A percentile compares a stretch with the other conserved stretches of the same genome.
Evolutionary conservation across 2,329 filamentous ascomycete species (phyloP).

Genomic region (Arthrinium phaeospermum): DNA sequence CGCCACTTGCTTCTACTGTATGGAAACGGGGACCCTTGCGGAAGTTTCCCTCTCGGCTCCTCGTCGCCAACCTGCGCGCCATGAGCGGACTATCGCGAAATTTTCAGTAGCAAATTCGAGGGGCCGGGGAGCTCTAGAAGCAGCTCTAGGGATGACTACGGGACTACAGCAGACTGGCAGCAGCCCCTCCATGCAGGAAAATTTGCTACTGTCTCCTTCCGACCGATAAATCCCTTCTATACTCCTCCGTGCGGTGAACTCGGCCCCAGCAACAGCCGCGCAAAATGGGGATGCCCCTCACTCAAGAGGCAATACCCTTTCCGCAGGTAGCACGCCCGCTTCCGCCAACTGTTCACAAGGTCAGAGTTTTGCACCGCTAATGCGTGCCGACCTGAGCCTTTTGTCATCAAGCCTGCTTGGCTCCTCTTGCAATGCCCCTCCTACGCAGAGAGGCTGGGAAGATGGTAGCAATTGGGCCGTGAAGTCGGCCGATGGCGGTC

Average conservation of each 20-base stretch:
- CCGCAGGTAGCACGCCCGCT: background rate
- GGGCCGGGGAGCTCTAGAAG: constrained; percentile 12
- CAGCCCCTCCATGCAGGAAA: constrained; percentile 13
- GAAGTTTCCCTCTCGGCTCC: constrained; percentile 10
- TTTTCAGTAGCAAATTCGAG: constrained; percentile 11
- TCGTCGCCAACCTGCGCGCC: constrained; percentile 7
- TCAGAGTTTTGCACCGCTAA: constrained; percentile 16
- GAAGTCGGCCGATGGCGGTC: background rate
- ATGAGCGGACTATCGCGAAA: constrained; percentile 9
- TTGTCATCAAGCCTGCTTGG: background rate
- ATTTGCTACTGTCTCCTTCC: background rate
- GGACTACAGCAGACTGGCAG: background rate
- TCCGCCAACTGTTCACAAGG: background rate
- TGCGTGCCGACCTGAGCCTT: constrained; percentile 9
- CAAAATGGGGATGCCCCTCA: constrained; percentile 13
- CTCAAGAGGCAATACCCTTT: background rate
- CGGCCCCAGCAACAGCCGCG: background rate
- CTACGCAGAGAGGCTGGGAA: constrained; percentile 10
- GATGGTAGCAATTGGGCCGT: background rate
- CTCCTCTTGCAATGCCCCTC: background rate
- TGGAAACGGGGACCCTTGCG: background rate
- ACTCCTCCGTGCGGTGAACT: constrained; percentile 7
- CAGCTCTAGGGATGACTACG: constrained; percentile 5
- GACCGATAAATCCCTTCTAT: background rate
- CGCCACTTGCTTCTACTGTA: constrained; percentile 1